phyloP scores from a whole-genome alignment of 2,329 filamentous ascomycete genomes.

The Botrytis deweyae region DNA sequence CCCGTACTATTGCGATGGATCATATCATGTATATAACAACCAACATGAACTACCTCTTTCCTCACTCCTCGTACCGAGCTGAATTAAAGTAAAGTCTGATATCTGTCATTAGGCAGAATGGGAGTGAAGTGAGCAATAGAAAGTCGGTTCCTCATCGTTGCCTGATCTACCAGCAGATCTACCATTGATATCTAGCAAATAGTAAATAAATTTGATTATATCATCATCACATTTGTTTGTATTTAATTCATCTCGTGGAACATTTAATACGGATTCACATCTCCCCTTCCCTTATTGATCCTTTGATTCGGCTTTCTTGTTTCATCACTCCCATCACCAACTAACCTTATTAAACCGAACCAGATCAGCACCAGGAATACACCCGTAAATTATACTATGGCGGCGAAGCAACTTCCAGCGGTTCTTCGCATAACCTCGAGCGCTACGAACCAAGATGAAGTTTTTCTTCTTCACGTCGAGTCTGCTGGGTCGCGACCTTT shows the following conservation, averaged over 20 bases:
- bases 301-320: slow-evolving; percentile 8
- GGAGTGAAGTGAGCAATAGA: background rate
- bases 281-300: background rate
- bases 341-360: background rate
- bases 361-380: background rate
- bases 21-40: background rate
- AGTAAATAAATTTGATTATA: background rate
- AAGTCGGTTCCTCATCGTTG: background rate
- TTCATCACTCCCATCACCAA: slow-evolving; percentile 15
- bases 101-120: background rate
- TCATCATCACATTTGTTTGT: background rate
- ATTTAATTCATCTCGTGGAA: background rate
- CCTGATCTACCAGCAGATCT: background rate
- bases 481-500: slow-evolving; percentile 51
- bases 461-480: slow-evolving; percentile 61
- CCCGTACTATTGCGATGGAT: background rate
- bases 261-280: background rate
- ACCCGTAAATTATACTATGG: slow-evolving; percentile 21
- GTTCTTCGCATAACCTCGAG: slow-evolving; percentile 56
- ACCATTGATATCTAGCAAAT: background rate
- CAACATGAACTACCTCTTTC: background rate
- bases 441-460: slow-evolving; percentile 43
- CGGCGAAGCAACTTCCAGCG: slow-evolving; percentile 26
- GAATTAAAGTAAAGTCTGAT: background rate
- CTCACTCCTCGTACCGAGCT: background rate